phyloP scores from a whole-genome alignment of 768 basidiomycete species.

The Boletus subcaerulescens region DNA sequence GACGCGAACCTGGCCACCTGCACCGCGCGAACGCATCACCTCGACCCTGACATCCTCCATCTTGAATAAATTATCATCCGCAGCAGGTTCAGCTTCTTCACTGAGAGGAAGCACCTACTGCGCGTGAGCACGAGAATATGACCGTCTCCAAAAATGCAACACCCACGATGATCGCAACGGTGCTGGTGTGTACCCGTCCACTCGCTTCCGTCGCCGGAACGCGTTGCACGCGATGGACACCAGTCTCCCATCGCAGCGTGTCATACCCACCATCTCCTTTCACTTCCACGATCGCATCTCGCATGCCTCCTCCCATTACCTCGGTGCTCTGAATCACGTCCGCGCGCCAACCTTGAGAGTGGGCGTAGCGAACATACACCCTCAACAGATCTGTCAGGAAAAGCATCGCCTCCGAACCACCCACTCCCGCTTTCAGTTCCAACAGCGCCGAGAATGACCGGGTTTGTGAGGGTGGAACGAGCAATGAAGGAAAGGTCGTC shows the following conservation, averaged over 20 bases:
- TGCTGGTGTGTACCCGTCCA: constrained; percentile 90
- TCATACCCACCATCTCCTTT: constrained; percentile 80
- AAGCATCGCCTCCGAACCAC: constrained; percentile 83
- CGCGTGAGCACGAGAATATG: neutral
- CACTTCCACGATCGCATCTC: constrained; percentile 78
- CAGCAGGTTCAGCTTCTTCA: constrained; percentile 56
- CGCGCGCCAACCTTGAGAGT: constrained; percentile 57
- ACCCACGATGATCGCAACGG: constrained; percentile 80
- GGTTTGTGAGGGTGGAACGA: constrained; percentile 71
- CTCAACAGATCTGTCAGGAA: constrained; percentile 75
- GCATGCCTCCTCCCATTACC: constrained; percentile 61
- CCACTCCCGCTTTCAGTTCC: constrained; percentile 91
- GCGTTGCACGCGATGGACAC: constrained; percentile 93
- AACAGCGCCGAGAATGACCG: constrained; percentile 70
- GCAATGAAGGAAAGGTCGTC: constrained; percentile 60
- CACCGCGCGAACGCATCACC: constrained; percentile 95
- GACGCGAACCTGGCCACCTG: constrained; percentile 81
- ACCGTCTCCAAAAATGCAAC: neutral
- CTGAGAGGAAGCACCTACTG: constrained; percentile 76
- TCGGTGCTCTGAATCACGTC: constrained; percentile 57
- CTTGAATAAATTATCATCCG: constrained; percentile 64
- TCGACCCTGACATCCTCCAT: constrained; percentile 89
- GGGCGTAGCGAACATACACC: constrained; percentile 75
- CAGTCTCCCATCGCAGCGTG: constrained; percentile 82
- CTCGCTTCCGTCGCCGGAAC: constrained; percentile 88